Evolutionary conservation across 768 basidiomycete species (phyloP).

Genomic region (Strobilomyces confusus): DNA sequence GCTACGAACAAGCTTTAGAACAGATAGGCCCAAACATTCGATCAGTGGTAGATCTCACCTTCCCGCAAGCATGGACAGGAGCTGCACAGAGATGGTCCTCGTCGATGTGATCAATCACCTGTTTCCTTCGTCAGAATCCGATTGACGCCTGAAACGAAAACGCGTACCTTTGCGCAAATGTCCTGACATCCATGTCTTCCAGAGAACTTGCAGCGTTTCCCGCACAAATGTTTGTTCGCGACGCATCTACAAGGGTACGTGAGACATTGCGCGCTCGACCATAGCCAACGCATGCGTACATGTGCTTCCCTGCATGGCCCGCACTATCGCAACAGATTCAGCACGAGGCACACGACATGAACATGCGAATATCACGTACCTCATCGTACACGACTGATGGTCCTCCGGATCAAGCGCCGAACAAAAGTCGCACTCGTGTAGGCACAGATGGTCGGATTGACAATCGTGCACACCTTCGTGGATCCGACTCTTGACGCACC

Average conservation of each 20-base stretch:
- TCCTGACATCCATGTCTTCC: constrained; percentile 49
- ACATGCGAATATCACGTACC: constrained; percentile 33
- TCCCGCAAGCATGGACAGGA: constrained; percentile 50
- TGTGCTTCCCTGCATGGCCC: constrained; percentile 38
- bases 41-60: constrained; percentile 30
- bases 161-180: constrained; percentile 48
- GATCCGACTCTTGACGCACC: constrained; percentile 42
- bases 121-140: not conserved
- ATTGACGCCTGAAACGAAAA: not conserved
- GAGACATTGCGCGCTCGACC: not conserved
- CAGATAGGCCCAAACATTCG: not conserved
- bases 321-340: constrained; percentile 36
- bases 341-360: not conserved
- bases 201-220: constrained; percentile 42
- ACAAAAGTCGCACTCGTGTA: constrained; percentile 40
- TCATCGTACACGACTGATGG: constrained; percentile 40
- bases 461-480: constrained; percentile 51
- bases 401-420: constrained; percentile 27
- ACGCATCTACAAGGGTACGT: constrained; percentile 41
- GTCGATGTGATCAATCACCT: constrained; percentile 47
- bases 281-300: constrained; percentile 6
- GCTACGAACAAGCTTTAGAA: constrained; percentile 26
- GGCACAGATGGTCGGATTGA: constrained; percentile 45
- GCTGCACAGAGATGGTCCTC: constrained; percentile 41
- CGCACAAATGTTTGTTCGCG: constrained; percentile 49